Evolutionary conservation across 768 basidiomycete genomes (phyloP), one percentile per base, ranked within the genome.

Genomic region (Termitomyces sp.): DNA sequence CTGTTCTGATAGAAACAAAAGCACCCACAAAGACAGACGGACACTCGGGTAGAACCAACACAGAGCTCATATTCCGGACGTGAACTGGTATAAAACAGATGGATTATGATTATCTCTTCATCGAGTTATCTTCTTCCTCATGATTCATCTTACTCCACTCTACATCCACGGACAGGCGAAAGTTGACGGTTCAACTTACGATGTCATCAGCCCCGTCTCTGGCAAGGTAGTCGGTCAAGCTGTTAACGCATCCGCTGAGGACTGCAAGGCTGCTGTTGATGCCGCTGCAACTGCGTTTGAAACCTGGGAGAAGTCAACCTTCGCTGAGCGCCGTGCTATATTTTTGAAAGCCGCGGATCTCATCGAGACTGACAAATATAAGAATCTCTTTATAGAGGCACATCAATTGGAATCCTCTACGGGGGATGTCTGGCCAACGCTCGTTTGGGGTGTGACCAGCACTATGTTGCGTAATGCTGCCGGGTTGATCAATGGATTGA

Each of bases 311-410:
- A 55, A 70, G 27, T 71, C 71, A 3, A 66, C 68, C 1, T 61
- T 73, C 12, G 63, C 67, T 26, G 60, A 71, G 34, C 68, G 76
- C 50, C 76, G 81, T 27, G 74, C 76, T 36, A 74, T 83, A 16
- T 72, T 83, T 50, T 68, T 80, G 43, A 78, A 74, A 56, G 82
- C 80, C 3, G 78, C 82, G 0, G 78, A 81, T 12, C 63, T 84
- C 2, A 55, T 79, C 16, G 65, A 59, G 43, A 69, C 74, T 1
- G 79, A 80, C 1, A 74, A 70, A 57, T 83, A 77, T 63, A 68
- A 70, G 49, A 60, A 65, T 8, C 71, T 69, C 42, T 62, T 81
- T 37, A 57, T 65, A 8, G 64, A 72, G 49, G 63, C 71, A 1
- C 60, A 70, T 39, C 49, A 64, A 39, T 70, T 74, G 53, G 82